Percentiles rank a stretch among this genome's conserved stretches.
Evolutionary conservation across 2,329 filamentous ascomycete species (phyloP).

Genomic region (Diplocarpon rosae): DNA sequence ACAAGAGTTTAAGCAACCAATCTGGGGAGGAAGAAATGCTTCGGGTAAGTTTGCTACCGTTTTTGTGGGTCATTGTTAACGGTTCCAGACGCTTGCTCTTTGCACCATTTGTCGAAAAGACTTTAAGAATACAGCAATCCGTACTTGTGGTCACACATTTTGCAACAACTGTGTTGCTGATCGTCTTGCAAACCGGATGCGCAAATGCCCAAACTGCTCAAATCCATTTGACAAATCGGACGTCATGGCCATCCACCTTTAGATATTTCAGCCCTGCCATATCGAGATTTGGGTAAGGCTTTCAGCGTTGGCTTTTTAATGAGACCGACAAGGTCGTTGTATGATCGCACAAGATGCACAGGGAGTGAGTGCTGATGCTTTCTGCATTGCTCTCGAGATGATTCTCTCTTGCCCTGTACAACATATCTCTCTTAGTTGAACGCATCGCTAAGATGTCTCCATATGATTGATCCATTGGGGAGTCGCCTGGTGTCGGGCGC

Average conservation of each 20-base stretch:
- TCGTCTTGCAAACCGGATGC: constrained; percentile 75
- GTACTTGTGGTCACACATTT: constrained; percentile 90
- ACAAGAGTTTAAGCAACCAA: constrained; percentile 69
- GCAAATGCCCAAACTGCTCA: constrained; percentile 92
- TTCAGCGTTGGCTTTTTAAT: constrained; percentile 10
- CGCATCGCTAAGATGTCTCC: constrained; percentile 7
- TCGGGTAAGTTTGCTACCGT: constrained; percentile 51
- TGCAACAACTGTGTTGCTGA: constrained; percentile 86
- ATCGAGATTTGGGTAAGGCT: constrained; percentile 8
- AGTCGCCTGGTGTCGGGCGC: background rate
- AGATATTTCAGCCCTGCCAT: constrained; percentile 12
- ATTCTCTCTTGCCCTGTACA: constrained; percentile 19
- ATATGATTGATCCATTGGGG: constrained; percentile 2
- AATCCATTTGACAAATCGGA: constrained; percentile 86
- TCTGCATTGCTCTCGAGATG: constrained; percentile 12
- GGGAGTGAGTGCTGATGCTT: constrained; percentile 2
- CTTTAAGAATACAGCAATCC: constrained; percentile 89
- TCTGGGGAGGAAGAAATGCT: constrained; percentile 77
- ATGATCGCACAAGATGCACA: constrained; percentile 23
- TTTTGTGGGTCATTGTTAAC: constrained; percentile 26
- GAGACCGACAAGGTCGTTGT: constrained; percentile 17
- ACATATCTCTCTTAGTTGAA: constrained; percentile 14
- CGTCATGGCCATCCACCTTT: constrained; percentile 61
- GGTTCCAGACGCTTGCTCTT: constrained; percentile 56
- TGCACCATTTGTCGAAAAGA: constrained; percentile 89